These are phyloP conservation scores for Nemania serpens DNA, from an alignment of 2,329 filamentous ascomycete genomes.

Conservation along the genomic window DNA sequence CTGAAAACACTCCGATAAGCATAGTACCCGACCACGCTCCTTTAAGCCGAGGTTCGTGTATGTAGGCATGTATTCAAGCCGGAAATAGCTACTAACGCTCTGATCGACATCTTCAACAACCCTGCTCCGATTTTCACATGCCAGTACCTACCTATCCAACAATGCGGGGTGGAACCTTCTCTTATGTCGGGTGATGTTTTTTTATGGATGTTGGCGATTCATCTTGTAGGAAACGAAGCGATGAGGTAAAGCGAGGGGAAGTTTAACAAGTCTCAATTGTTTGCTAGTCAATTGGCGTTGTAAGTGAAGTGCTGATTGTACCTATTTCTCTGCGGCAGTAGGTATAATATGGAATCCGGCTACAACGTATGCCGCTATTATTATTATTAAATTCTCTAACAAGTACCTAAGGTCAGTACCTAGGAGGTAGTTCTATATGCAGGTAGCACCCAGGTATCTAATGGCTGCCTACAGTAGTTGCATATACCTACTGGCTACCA, in stretches of 20 bases:
- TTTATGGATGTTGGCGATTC: background rate
- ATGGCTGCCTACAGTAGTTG: too few species aligned
- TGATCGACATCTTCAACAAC: background rate
- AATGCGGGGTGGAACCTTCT: background rate
- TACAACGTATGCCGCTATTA: too few species aligned
- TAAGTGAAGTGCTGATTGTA: too few species aligned
- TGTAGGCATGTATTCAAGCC: too few species aligned
- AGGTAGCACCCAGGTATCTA: too few species aligned
- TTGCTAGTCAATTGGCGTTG: background rate
- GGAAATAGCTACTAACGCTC: too few species aligned
- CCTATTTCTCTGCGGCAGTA: too few species aligned
- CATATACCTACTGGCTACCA: background rate
- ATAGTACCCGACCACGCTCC: background rate
- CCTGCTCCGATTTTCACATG: slow-evolving; percentile 18
- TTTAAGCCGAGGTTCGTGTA: slow-evolving; percentile 26
- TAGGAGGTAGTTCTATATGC: too few species aligned
- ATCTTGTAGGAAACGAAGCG: background rate
- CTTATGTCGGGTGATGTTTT: background rate
- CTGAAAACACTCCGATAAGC: slow-evolving; percentile 2
- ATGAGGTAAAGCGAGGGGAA: background rate
- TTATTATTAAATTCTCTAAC: too few species aligned
- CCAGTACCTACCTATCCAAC: background rate
- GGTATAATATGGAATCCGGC: too few species aligned
- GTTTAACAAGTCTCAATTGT: background rate
- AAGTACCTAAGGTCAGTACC: too few species aligned